Conservation (phyloP, 176 grass and related monocot species). For the Stipa capillata region DNA sequence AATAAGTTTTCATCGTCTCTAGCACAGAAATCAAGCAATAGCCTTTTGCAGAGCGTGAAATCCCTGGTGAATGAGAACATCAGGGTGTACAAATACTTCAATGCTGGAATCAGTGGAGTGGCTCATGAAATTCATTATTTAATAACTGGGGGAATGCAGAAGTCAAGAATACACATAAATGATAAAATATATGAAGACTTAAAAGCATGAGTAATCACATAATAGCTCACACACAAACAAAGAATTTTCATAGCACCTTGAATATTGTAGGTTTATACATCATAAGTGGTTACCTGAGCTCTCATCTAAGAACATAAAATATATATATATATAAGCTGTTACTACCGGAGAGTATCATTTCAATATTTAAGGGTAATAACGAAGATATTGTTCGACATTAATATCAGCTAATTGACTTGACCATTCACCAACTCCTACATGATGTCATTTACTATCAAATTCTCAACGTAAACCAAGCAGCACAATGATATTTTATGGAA, state of each 20-base stretch:
- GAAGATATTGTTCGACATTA: background rate
- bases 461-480: background rate
- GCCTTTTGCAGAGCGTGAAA: slow-evolving; percentile 83
- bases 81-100: slow-evolving; percentile 12
- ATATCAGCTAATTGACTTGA: background rate
- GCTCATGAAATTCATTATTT: background rate
- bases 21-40: slow-evolving; percentile 91
- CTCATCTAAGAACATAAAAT: background rate
- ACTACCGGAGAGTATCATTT: background rate
- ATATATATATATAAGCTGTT: background rate
- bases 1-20: slow-evolving; percentile 98
- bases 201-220: background rate
- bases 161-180: background rate
- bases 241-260: background rate
- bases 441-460: background rate
- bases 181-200: background rate
- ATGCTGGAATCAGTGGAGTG: background rate
- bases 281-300: background rate
- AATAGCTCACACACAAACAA: background rate
- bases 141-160: background rate
- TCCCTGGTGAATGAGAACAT: slow-evolving; percentile 47
- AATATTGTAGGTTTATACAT: background rate
- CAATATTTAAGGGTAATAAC: background rate
- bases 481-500: background rate
- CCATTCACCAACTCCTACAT: background rate